Conservation (phyloP, 208 protist species). For the Acanthamoeba royreba region DNA sequence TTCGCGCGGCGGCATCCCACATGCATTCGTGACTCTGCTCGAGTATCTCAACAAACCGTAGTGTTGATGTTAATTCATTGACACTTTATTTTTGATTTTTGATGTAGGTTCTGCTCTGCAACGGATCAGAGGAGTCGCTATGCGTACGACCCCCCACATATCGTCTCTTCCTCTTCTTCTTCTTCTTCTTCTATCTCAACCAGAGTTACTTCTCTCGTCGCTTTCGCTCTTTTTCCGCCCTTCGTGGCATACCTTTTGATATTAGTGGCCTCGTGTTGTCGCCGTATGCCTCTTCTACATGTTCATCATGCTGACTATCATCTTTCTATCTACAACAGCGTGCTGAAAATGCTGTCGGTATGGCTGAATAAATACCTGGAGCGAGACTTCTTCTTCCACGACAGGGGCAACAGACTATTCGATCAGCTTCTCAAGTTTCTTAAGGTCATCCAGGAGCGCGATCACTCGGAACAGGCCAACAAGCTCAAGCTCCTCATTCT, state of each 20-base stretch:
- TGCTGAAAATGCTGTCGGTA: constrained; percentile 15
- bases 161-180: not conserved
- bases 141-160: too few species aligned
- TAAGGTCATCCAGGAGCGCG: not conserved
- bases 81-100: not conserved
- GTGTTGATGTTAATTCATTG: too few species aligned
- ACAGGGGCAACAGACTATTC: not conserved
- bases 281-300: not conserved
- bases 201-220: not conserved
- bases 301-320: not conserved
- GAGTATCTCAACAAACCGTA: too few species aligned
- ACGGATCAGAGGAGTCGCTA: not conserved
- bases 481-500: constrained; percentile 48
- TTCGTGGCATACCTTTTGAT: too few species aligned
- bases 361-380: constrained; percentile 35
- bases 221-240: not conserved
- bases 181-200: not conserved
- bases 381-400: constrained; percentile 42
- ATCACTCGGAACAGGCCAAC: constrained; percentile 32
- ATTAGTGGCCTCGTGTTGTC: not conserved
- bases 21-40: too few species aligned
- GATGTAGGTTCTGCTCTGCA: not conserved
- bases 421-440: constrained; percentile 37
- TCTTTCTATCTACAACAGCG: not conserved
- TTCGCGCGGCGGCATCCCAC: too few species aligned